Base-by-base conservation (phyloP, 2,329 filamentous ascomycete genomes). In the Fusarium agapanthi region DNA sequence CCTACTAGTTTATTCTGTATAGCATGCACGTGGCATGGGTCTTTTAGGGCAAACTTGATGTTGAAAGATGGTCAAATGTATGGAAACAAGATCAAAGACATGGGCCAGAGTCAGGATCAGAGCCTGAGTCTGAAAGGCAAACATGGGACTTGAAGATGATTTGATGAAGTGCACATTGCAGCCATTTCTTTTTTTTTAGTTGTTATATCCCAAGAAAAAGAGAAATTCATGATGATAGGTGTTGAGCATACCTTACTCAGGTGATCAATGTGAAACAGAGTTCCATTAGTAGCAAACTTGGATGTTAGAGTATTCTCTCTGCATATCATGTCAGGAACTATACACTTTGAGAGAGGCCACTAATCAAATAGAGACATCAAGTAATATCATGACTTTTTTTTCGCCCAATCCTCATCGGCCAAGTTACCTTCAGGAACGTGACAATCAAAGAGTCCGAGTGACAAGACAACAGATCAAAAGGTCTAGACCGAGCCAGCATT, bases 161-260 rank as follows among this genome's bases (percentile, higher is more conserved):
- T 61, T 60, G 65, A 70, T 66, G 61, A 72, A 66, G 61, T 73
- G 69, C 64, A 72, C 69, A 69, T 37, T 65, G 54, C 54, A 72
- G 69, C 37, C 55, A 48, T 69, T 72, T 61, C 69, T 65, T 51
- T 65, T 51, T 65, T 72, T 69, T 55, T 68, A 71, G 67, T 65
- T 66, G 69, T 72, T 72, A 72, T 73, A 73, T 72, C 60, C 69
- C 69, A 72, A 72, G 48, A 50, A 61, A 70, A 57, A 37, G 67
- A 58, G 28, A 67, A 55, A 34, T 57, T 51, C 53, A 72, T 62
- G 67, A 71, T 57, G 38, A 26, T 57, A 41, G 6, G 40, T 59
- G 65, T 38, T 65, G 57, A 34, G n/a, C 28, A 44, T 61, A 13
- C 32, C 32, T 34, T 34, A 34, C 38, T 20, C 32, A 45, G 35